A percentile compares a stretch with the other conserved stretches of the same genome.
phyloP scores from a whole-genome alignment of 108 stramenopile genomes.

The Nannochloropsis salina region DNA sequence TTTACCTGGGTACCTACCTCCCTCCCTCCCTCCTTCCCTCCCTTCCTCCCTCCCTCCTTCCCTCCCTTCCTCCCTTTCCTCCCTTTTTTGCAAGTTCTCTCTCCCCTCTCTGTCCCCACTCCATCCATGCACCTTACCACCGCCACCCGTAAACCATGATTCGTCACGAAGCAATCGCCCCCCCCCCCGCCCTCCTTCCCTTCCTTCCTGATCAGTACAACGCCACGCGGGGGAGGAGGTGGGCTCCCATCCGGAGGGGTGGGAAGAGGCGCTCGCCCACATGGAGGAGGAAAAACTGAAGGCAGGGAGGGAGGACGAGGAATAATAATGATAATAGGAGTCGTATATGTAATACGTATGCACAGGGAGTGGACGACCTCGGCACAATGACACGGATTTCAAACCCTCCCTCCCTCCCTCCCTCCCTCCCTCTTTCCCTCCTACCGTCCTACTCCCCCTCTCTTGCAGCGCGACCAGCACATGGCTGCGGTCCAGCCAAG shows the following conservation, averaged over 20 bases:
- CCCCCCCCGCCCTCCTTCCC: neutral
- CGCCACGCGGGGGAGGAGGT: neutral
- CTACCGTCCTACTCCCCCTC: neutral
- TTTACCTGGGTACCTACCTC: neutral
- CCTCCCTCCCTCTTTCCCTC: neutral
- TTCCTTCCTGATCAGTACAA: neutral
- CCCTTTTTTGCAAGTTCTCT: neutral
- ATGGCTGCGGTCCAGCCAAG: neutral
- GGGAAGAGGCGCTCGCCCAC: neutral
- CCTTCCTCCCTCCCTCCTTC: neutral
- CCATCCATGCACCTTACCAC: neutral
- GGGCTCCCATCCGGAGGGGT: neutral
- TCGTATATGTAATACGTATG: neutral
- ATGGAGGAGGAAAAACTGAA: neutral
- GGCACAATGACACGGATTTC: neutral
- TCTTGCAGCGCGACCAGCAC: neutral
- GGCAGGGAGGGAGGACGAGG: neutral
- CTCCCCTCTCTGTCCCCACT: neutral
- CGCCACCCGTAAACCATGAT: slow-evolving; percentile 58
- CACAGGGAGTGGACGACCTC: neutral
- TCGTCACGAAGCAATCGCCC: neutral
- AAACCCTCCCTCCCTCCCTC: neutral
- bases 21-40: neutral
- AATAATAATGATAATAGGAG: neutral
- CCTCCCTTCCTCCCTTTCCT: neutral